Evolutionary conservation across 2,329 filamentous ascomycete genomes (phyloP).

Genomic region (Fusarium citri): DNA sequence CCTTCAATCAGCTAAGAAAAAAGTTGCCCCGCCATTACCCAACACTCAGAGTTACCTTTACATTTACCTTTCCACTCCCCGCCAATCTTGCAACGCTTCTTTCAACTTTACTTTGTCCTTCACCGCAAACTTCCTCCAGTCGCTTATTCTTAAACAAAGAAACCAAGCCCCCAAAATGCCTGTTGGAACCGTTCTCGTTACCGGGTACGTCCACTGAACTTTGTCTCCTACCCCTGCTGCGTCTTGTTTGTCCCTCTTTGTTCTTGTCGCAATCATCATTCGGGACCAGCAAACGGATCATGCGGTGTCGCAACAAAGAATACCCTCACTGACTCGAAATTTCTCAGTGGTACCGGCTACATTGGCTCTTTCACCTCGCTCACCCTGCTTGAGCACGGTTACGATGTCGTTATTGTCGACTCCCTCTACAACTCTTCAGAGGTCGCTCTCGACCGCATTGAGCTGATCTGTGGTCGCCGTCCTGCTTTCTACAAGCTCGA

Average conservation of each 20-base stretch:
- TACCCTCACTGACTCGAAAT: constrained; percentile 35
- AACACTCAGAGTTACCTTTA: constrained; percentile 4
- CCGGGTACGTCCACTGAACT: constrained; percentile 71
- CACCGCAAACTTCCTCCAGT: constrained; percentile 36
- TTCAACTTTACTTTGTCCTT: constrained; percentile 27
- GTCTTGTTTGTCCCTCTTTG: constrained; percentile 21
- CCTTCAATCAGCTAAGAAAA: constrained; percentile 12
- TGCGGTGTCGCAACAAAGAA: constrained; percentile 31
- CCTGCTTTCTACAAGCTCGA: constrained; percentile 88
- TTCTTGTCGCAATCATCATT: constrained; percentile 29
- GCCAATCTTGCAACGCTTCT: constrained; percentile 24
- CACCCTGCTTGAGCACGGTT: constrained; percentile 90
- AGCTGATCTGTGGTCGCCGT: constrained; percentile 89
- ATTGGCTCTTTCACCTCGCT: constrained; percentile 98
- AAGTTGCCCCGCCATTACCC: constrained; percentile 37
- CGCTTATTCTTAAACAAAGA: constrained; percentile 40
- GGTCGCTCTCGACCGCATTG: constrained; percentile 93
- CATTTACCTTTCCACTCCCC: constrained; percentile 33
- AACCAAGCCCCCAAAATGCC: constrained; percentile 66
- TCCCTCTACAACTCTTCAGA: constrained; percentile 96
- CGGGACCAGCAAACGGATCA: neutral
- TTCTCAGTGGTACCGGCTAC: constrained; percentile 90
- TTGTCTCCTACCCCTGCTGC: constrained; percentile 24
- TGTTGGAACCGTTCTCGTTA: constrained; percentile 89
- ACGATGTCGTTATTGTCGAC: constrained; percentile 96